Percentiles rank a stretch among this genome's conserved stretches.
These are phyloP conservation scores for Papilionanthe hybrid DNA, from an alignment of 116 monocot species.

Conservation along the genomic window DNA sequence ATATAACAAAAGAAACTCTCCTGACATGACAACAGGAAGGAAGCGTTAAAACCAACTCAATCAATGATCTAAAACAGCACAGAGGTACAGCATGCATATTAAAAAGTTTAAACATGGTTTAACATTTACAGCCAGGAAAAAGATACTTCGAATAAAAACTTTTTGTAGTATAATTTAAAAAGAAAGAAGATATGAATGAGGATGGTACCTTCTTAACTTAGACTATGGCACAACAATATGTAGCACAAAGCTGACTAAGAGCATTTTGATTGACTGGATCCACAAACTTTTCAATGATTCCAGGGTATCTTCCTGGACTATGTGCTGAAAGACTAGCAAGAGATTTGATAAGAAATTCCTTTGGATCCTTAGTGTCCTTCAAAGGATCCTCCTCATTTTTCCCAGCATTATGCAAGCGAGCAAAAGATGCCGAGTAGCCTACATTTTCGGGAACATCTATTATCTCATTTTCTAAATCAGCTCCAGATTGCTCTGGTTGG, in stretches of 20 bases:
- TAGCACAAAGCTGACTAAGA: slow-evolving; percentile 62
- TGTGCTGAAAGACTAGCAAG: slow-evolving; percentile 51
- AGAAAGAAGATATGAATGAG: background rate
- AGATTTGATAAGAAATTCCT: slow-evolving; percentile 72
- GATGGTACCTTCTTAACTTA: slow-evolving; percentile 30
- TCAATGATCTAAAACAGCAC: background rate
- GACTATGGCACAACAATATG: slow-evolving; percentile 66
- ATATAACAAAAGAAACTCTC: background rate
- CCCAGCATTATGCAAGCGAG: slow-evolving; percentile 79
- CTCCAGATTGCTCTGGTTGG: slow-evolving; percentile 50
- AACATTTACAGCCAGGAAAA: background rate
- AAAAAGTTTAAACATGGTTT: background rate
- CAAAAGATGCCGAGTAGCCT: slow-evolving; percentile 76
- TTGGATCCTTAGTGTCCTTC: slow-evolving; percentile 73
- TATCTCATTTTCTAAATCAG: slow-evolving; percentile 46
- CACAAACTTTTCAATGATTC: slow-evolving; percentile 53
- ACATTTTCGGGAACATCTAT: slow-evolving; percentile 48
- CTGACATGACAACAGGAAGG: background rate
- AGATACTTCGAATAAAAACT: background rate
- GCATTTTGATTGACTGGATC: slow-evolving; percentile 57
- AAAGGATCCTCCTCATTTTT: slow-evolving; percentile 92
- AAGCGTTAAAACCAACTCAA: slow-evolving; percentile 2
- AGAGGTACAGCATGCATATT: background rate
- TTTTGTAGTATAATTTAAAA: background rate
- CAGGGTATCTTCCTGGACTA: slow-evolving; percentile 64